These are phyloP conservation scores for Ligustrum vulgare DNA, from an alignment of 257 asterid species.

Conservation along the genomic window DNA sequence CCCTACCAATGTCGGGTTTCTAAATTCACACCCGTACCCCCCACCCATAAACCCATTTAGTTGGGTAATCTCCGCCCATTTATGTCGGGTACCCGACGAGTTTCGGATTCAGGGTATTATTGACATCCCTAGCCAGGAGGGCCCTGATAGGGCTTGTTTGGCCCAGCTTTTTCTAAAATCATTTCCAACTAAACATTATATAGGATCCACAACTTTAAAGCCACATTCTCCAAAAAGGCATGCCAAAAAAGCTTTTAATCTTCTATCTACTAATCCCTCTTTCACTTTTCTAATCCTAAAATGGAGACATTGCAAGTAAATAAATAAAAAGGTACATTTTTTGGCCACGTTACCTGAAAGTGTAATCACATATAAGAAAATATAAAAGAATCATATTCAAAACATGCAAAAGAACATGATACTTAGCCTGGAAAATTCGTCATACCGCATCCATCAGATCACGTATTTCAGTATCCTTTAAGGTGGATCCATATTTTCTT, in stretches of 20 bases:
- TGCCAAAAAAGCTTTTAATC: background rate
- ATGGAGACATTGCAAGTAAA: background rate
- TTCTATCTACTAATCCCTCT: background rate
- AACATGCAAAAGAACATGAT: background rate
- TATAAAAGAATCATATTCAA: background rate
- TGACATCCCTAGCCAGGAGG: too few relatives aligned
- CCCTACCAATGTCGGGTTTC: too few relatives aligned
- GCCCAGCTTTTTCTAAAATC: too few relatives aligned
- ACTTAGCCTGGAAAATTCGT: background rate
- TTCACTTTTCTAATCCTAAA: background rate
- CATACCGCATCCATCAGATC: constrained; percentile 71
- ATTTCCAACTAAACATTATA: too few relatives aligned
- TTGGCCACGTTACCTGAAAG: background rate
- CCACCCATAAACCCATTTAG: too few relatives aligned
- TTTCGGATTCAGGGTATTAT: too few relatives aligned
- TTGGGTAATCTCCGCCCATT: too few relatives aligned
- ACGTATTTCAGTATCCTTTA: constrained; percentile 57
- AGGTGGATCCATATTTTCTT: constrained; percentile 55
- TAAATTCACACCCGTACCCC: too few relatives aligned
- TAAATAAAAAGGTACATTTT: background rate
- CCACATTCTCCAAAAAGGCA: too few relatives aligned
- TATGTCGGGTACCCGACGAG: too few relatives aligned
- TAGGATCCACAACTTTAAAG: too few relatives aligned
- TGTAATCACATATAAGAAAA: background rate
- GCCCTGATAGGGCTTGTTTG: background rate